A percentile compares a stretch with the other conserved stretches of the same genome.
Evolutionary conservation across 345 rosid species (phyloP).

Genomic region (Limnanthes douglasii): DNA sequence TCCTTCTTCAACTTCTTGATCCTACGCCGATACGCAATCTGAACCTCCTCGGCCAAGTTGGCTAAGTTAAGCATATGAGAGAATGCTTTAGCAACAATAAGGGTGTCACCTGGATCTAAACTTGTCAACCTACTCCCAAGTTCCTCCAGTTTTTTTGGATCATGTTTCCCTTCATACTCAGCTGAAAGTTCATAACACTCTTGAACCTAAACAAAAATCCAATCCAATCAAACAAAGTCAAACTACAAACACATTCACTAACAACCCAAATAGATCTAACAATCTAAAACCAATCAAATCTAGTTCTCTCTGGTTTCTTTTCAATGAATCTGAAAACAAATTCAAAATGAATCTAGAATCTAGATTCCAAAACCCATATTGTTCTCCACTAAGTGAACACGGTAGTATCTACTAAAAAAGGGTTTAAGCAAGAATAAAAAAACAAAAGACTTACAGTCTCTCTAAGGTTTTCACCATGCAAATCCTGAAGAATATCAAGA

Average conservation of each 20-base stretch:
- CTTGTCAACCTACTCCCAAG: slow-evolving; percentile 70
- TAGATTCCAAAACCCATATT: too few relatives aligned
- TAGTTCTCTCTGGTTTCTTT: too few relatives aligned
- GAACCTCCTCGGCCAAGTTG: slow-evolving; percentile 95
- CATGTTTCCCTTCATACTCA: slow-evolving; percentile 75
- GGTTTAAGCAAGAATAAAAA: too few relatives aligned
- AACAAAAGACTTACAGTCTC: slow-evolving; percentile 42
- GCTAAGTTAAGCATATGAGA: slow-evolving; percentile 96
- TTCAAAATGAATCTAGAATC: too few relatives aligned
- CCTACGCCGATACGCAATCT: slow-evolving; percentile 76
- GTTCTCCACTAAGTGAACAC: too few relatives aligned
- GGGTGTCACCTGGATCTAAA: slow-evolving; percentile 90
- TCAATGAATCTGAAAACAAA: too few relatives aligned
- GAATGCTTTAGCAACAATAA: slow-evolving; percentile 75
- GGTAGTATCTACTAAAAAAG: too few relatives aligned
- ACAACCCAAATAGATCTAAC: too few relatives aligned
- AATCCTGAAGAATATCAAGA: slow-evolving; percentile 90
- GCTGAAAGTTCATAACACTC: slow-evolving; percentile 91
- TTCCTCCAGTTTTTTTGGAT: slow-evolving; percentile 70
- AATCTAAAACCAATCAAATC: too few relatives aligned
- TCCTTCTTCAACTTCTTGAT: slow-evolving; percentile 79
- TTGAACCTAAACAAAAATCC: slow-evolving; percentile 54
- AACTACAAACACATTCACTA: slow-evolving; percentile 3
- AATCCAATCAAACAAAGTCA: not conserved
- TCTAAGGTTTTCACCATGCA: slow-evolving; percentile 90